phyloP scores from a whole-genome alignment of 345 rosid genomes.

The Dipteronia sinensis region DNA sequence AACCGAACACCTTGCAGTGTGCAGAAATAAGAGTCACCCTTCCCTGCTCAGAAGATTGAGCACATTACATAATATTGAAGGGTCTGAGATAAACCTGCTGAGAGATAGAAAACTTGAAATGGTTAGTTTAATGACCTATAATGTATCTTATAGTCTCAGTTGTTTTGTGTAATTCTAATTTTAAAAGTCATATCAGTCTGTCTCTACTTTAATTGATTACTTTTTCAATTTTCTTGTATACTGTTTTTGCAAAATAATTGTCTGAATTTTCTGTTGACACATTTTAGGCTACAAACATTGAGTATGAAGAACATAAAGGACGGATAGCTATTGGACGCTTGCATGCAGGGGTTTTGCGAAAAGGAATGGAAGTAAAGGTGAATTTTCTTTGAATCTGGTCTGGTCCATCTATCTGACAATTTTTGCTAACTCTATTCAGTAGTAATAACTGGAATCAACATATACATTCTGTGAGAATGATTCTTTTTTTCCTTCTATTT shows the following conservation, averaged over 20 bases:
- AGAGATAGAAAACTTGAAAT: background rate
- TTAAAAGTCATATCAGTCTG: background rate
- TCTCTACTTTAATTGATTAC: background rate
- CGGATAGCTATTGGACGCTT: conserved; percentile 95
- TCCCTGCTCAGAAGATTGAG: background rate
- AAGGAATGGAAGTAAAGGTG: conserved; percentile 94
- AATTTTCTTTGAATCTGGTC: conserved; percentile 27
- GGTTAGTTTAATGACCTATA: background rate
- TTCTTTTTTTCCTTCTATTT: background rate
- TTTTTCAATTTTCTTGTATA: background rate
- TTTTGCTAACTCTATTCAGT: background rate
- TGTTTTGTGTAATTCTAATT: background rate
- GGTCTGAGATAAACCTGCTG: background rate
- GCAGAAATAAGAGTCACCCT: background rate
- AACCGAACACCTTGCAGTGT: background rate
- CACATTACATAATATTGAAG: background rate
- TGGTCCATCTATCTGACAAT: background rate
- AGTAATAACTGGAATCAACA: conserved; percentile 5
- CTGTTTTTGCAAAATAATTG: background rate
- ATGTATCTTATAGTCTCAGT: background rate
- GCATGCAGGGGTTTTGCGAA: conserved; percentile 82
- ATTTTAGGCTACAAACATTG: conserved; percentile 81
- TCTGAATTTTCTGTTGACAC: conserved; percentile 16
- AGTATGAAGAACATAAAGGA: conserved; percentile 97
- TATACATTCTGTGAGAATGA: background rate